A percentile compares a stretch with the other conserved stretches of the same genome.
Evolutionary conservation across 768 basidiomycete species (phyloP).

Genomic region (Suillus lakei): DNA sequence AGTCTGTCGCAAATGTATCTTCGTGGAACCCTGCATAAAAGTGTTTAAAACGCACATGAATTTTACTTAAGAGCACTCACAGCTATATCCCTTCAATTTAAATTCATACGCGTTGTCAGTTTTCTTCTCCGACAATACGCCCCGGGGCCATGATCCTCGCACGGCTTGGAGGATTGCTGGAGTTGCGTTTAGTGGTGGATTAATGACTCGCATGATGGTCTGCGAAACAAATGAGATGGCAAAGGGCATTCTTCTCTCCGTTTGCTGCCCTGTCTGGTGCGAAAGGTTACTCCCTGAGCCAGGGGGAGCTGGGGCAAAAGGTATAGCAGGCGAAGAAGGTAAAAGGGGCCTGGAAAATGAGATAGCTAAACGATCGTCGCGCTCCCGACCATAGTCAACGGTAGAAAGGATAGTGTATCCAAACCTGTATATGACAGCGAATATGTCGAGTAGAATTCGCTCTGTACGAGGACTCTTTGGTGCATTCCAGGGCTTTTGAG

Average conservation of each 20-base stretch:
- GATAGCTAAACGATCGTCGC: slow-evolving; percentile 72
- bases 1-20: slow-evolving; percentile 76
- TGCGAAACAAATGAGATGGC: slow-evolving; percentile 75
- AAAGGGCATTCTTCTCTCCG: slow-evolving; percentile 54
- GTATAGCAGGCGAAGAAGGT: slow-evolving; percentile 40
- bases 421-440: slow-evolving; percentile 63
- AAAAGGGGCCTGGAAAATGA: slow-evolving; percentile 62
- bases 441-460: slow-evolving; percentile 69
- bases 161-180: slow-evolving; percentile 84
- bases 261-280: slow-evolving; percentile 39
- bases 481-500: slow-evolving; percentile 75
- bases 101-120: slow-evolving; percentile 77
- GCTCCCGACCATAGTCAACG: slow-evolving; percentile 79
- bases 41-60: slow-evolving; percentile 21
- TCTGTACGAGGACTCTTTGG: slow-evolving; percentile 70
- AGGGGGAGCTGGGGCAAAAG: slow-evolving; percentile 44
- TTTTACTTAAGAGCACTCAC: slow-evolving; percentile 44
- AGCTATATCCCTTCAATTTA: slow-evolving; percentile 81
- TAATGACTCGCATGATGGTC: slow-evolving; percentile 72
- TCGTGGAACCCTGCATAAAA: slow-evolving; percentile 70
- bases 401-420: slow-evolving; percentile 69
- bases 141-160: slow-evolving; percentile 77
- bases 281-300: slow-evolving; percentile 42
- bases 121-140: slow-evolving; percentile 79
- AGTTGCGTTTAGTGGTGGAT: slow-evolving; percentile 76